Evolutionary conservation across 495 filamentous ascomycete species (phyloP), one percentile per base, ranked within the genome.

Genomic region (Pseudevernia furfuracea): DNA sequence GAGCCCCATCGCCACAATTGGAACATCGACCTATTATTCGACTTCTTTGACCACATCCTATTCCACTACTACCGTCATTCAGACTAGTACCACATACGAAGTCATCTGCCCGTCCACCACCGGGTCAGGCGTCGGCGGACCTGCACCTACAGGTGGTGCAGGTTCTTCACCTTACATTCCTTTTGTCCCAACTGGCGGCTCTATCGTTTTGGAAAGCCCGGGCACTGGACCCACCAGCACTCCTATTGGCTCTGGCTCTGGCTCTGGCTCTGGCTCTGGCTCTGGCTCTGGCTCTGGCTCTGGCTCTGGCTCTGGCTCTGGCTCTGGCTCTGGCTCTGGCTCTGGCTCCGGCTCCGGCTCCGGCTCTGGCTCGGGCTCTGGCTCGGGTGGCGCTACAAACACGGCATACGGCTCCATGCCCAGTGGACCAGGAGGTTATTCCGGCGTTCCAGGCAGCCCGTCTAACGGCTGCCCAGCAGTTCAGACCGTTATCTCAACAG

Each of bases 261-360:
- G 67, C 48, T 63, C 61, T 12, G 72, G 67, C 21, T 28, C 59
- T 23, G 70, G 69, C 28, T 61, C 67, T 39, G 71, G 68, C 59
- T 66, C 69, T 36, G 66, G 68, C 17, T 64, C 64, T 30, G 71
- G 72, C 48, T 74, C 74, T 32, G 66, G 70, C 28, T 71, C 74
- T 52, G 71, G 61, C 37, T 70, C 73, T 41, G 74, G 74, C 14
- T 77, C 76, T 58, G 70, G 76, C 56, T 79, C 80, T 39, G 59
- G 68, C 64, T 66, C 73, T 37, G 66, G 68, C 9, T 66, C 71
- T 21, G 70, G 74, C 17, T 69, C 74, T 12, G 23, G 21, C 37
- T 30, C 23, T 21, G 21, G 32, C 15, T 43, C 19, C 1, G 21
- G 52, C 34, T 10, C 12, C 11, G 46, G 46, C 48, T 30, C 49